Evolutionary conservation across 495 filamentous ascomycete species (phyloP).

Genomic region (Collariella sp.): DNA sequence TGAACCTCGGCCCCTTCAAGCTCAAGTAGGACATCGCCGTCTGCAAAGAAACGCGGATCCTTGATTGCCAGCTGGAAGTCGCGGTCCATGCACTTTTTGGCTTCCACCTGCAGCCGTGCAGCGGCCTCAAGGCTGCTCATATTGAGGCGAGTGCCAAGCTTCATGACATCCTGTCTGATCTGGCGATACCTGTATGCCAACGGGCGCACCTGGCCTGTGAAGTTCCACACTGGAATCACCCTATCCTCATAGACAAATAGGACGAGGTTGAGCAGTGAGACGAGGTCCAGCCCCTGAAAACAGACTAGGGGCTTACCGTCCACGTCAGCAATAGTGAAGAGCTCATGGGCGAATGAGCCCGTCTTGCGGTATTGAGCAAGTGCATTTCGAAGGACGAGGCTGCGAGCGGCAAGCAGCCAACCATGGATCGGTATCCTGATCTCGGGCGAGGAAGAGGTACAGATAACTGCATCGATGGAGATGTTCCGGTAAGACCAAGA

Average conservation of each 20-base stretch:
- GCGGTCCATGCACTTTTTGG: slow-evolving; percentile 50
- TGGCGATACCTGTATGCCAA: slow-evolving; percentile 65
- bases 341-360: slow-evolving; percentile 39
- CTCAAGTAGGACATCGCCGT: slow-evolving; percentile 68
- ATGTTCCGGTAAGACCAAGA: slow-evolving; percentile 28
- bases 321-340: slow-evolving; percentile 49
- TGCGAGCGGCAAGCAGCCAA: slow-evolving; percentile 68
- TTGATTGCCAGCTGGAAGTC: slow-evolving; percentile 61
- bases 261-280: slow-evolving; percentile 68
- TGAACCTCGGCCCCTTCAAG: slow-evolving; percentile 56
- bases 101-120: slow-evolving; percentile 60
- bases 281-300: slow-evolving; percentile 60
- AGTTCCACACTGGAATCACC: slow-evolving; percentile 79
- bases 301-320: slow-evolving; percentile 45
- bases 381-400: slow-evolving; percentile 54
- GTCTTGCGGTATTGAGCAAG: slow-evolving; percentile 44
- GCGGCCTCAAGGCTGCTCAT: slow-evolving; percentile 62
- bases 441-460: slow-evolving; percentile 52
- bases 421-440: slow-evolving; percentile 71
- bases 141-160: slow-evolving; percentile 56
- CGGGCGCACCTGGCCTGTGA: slow-evolving; percentile 50
- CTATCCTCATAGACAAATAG: slow-evolving; percentile 75
- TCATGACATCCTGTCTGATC: slow-evolving; percentile 76
- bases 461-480: slow-evolving; percentile 38
- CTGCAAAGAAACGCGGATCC: slow-evolving; percentile 60